phyloP scores from a whole-genome alignment of 2,329 filamentous ascomycete genomes.

The Sclerotinia sclerotiorum region DNA sequence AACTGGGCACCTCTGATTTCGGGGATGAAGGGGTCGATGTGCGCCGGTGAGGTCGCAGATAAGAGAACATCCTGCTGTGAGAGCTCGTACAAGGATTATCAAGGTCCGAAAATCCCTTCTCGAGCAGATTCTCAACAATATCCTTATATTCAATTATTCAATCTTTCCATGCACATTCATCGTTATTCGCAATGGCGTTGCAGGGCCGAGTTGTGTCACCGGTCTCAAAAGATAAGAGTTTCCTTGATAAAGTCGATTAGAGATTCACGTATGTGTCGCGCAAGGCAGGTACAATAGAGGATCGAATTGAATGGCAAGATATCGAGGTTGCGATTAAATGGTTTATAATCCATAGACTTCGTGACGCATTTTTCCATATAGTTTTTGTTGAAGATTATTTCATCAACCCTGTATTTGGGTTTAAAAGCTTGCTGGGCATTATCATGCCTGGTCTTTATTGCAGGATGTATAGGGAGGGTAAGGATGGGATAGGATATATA shows the following conservation, averaged over 20 bases:
- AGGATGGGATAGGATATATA: neutral
- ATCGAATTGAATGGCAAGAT: neutral
- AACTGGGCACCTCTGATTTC: constrained; percentile 33
- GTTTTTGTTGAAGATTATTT: neutral
- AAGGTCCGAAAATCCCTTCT: neutral
- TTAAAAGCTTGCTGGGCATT: neutral
- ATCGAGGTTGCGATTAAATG: neutral
- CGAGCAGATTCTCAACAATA: neutral
- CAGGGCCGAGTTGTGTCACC: neutral
- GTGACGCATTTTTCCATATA: neutral
- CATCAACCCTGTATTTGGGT: constrained; percentile 1
- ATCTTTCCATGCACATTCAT: neutral
- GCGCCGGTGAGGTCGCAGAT: constrained; percentile 41
- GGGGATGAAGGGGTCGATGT: constrained; percentile 41
- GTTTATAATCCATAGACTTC: neutral
- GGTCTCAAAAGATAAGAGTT: constrained; percentile 4
- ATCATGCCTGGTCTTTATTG: neutral
- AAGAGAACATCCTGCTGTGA: constrained; percentile 39
- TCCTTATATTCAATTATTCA: neutral
- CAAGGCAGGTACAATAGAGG: neutral
- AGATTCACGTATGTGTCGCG: neutral
- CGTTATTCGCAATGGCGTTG: constrained; percentile 1
- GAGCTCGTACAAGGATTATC: constrained; percentile 2
- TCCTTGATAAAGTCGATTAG: neutral
- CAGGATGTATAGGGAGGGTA: neutral